phyloP scores from a whole-genome alignment of 306 rosid genomes.

The Astragalus membranaceus region DNA sequence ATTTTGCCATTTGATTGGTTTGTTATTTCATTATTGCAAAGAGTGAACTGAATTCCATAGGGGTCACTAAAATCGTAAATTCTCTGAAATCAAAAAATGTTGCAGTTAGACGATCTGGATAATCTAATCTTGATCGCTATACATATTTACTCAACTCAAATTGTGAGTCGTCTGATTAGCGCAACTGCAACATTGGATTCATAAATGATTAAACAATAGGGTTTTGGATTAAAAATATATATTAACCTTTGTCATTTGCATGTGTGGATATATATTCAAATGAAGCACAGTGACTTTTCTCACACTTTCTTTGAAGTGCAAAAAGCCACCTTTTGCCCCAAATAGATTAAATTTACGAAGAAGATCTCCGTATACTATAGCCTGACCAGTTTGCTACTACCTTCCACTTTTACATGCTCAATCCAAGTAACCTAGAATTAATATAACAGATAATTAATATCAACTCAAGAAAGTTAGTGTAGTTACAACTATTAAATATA shows the following conservation, averaged over 20 bases:
- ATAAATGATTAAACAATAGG: too few species aligned
- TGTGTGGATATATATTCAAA: background rate
- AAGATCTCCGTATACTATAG: conserved; percentile 40
- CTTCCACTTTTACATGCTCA: conserved; percentile 60
- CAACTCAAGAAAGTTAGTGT: too few species aligned
- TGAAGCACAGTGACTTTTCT: conserved; percentile 29
- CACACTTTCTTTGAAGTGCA: conserved; percentile 51
- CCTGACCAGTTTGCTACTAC: conserved; percentile 23
- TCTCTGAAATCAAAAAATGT: too few species aligned
- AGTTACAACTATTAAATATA: background rate
- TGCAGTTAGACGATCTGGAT: too few species aligned
- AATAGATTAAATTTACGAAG: conserved; percentile 23
- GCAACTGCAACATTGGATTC: too few species aligned
- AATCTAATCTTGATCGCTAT: too few species aligned
- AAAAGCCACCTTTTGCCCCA: conserved; percentile 61
- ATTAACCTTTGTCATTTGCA: conserved; percentile 31
- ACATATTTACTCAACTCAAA: too few species aligned
- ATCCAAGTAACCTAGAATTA: conserved; percentile 49
- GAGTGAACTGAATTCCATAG: conserved; percentile 27
- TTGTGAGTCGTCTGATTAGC: too few species aligned
- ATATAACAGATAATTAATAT: background rate
- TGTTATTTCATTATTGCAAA: conserved; percentile 18
- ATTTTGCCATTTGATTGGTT: conserved; percentile 40
- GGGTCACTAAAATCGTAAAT: too few species aligned
- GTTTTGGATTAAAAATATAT: background rate